Conservation (phyloP, 768 basidiomycete genomes). For the Pisolithus microcarpus region DNA sequence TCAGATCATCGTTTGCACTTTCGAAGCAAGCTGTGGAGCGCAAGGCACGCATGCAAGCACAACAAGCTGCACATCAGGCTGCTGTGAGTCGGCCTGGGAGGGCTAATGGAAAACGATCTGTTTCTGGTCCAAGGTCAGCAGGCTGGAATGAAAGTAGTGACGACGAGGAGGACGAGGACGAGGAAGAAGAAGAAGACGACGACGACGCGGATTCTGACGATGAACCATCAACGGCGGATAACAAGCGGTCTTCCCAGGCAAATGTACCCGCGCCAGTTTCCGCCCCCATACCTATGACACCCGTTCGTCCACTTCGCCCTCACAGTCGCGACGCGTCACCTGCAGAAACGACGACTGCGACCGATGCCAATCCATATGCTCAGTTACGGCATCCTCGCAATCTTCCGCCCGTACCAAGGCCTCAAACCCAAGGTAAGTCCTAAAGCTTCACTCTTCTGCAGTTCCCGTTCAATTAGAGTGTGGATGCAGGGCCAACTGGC, state of each 20-base stretch:
- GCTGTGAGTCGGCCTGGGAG: slow-evolving; percentile 71
- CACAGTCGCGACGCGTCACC: slow-evolving; percentile 27
- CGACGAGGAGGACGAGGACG: slow-evolving; percentile 80
- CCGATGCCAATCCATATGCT: slow-evolving; percentile 33
- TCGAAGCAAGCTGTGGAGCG: slow-evolving; percentile 80
- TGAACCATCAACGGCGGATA: slow-evolving; percentile 28
- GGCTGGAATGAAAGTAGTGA: slow-evolving; percentile 70
- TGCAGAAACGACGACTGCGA: slow-evolving; percentile 22
- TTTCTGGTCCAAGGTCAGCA: slow-evolving; percentile 34
- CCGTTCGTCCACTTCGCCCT: slow-evolving; percentile 23
- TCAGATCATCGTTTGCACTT: slow-evolving; percentile 83
- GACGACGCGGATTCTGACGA: slow-evolving; percentile 59
- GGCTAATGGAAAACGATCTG: slow-evolving; percentile 33
- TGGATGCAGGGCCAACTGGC: slow-evolving; percentile 21
- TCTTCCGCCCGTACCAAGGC: slow-evolving; percentile 56
- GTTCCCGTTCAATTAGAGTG: slow-evolving; percentile 4
- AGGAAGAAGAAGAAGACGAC: slow-evolving; percentile 67
- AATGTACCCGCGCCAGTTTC: slow-evolving; percentile 16
- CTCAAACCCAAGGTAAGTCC: slow-evolving; percentile 38
- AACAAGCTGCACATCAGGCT: slow-evolving; percentile 74
- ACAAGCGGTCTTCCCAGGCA: slow-evolving; percentile 27
- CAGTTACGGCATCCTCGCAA: slow-evolving; percentile 54
- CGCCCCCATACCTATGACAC: slow-evolving; percentile 13
- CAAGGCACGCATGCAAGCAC: slow-evolving; percentile 75
- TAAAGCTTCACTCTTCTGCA: neutral